These are phyloP conservation scores for Elaeagnus macrophylla DNA, from an alignment of 306 rosid genomes.

Conservation along the genomic window DNA sequence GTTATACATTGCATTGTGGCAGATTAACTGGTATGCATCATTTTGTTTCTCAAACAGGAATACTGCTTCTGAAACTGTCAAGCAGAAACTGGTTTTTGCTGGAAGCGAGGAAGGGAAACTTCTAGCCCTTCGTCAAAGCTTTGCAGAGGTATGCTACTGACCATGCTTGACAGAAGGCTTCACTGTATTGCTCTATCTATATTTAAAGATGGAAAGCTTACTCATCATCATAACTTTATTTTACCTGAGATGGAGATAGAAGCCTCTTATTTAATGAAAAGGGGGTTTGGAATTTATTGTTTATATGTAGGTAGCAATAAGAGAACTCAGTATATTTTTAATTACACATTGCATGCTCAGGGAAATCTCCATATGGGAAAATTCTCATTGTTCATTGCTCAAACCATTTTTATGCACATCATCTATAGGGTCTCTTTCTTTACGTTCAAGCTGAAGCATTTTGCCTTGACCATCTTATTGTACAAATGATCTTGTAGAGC, in stretches of 20 bases:
- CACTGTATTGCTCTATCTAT: background rate
- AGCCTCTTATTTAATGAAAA: background rate
- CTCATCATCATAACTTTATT: background rate
- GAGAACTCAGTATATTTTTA: background rate
- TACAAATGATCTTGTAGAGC: conserved; percentile 38
- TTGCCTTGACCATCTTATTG: conserved; percentile 16
- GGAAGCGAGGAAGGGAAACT: conserved; percentile 97
- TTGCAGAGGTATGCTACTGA: conserved; percentile 60
- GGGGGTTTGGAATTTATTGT: background rate
- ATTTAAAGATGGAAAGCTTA: conserved; percentile 8
- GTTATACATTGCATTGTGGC: background rate
- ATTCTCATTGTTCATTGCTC: background rate
- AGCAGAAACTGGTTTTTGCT: conserved; percentile 72
- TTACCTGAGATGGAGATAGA: background rate
- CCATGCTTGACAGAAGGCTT: background rate
- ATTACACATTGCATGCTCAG: background rate
- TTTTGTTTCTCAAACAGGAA: conserved; percentile 49
- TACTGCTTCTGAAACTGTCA: conserved; percentile 76
- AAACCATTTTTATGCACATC: conserved; percentile 5
- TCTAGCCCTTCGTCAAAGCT: conserved; percentile 80
- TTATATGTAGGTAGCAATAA: background rate
- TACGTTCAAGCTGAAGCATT: conserved; percentile 11
- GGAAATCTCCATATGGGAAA: background rate
- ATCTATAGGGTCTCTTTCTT: background rate
- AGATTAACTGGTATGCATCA: conserved; percentile 7